Conservation (phyloP, 2,329 filamentous ascomycete species). For the Phaeosphaeria sp. region DNA sequence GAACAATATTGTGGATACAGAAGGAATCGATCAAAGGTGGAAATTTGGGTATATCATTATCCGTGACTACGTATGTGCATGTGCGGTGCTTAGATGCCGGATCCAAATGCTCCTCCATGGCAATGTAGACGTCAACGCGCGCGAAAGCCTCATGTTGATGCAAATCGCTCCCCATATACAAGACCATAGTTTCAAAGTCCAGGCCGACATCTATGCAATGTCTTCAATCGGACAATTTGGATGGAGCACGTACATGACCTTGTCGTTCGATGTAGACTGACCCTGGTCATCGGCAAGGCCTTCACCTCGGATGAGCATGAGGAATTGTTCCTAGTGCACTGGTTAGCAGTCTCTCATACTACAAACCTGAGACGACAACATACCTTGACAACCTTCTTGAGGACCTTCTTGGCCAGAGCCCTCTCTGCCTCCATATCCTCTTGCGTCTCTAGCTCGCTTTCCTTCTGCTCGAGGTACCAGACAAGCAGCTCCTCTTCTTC, state of each 20-base stretch:
- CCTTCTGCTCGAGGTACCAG: slow-evolving; percentile 93
- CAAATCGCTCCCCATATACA: not conserved
- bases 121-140: not conserved
- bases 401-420: slow-evolving; percentile 77
- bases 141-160: not conserved
- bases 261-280: slow-evolving; percentile 55
- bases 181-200: not conserved
- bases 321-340: slow-evolving; percentile 61
- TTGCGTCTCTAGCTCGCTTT: slow-evolving; percentile 79
- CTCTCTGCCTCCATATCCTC: slow-evolving; percentile 82
- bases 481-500: slow-evolving; percentile 80
- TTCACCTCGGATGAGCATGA: slow-evolving; percentile 75
- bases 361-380: slow-evolving; percentile 33
- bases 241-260: slow-evolving; percentile 85
- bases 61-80: not conserved
- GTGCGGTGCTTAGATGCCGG: not conserved
- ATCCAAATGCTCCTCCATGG: not conserved
- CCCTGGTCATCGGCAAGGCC: slow-evolving; percentile 83
- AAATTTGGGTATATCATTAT: slow-evolving; percentile 1
- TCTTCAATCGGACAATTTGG: slow-evolving; percentile 88
- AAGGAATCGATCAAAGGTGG: not conserved
- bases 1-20: too few relatives aligned
- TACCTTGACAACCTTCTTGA: slow-evolving; percentile 97
- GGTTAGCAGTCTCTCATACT: slow-evolving; percentile 20
- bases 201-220: slow-evolving; percentile 26